Conservation (phyloP, 257 asterid genomes). For the Ballota nigra region DNA sequence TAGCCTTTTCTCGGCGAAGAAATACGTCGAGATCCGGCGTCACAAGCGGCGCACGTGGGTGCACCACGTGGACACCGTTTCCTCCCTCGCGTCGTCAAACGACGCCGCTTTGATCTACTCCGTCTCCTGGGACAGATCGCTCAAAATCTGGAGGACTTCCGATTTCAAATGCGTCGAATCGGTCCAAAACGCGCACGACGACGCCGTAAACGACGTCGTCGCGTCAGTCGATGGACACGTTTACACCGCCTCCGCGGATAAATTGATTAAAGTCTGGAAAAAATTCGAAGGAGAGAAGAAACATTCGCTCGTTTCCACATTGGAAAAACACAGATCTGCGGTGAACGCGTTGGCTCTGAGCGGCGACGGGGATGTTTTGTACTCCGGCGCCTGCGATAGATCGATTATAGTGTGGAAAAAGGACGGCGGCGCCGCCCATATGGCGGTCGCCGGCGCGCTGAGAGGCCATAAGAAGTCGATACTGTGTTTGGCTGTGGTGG, state of each 20-base stretch:
- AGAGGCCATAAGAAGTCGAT: constrained; percentile 74
- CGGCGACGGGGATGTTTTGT: constrained; percentile 50
- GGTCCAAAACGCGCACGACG: constrained; percentile 65
- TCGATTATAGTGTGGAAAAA: constrained; percentile 75
- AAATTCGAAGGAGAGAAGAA: constrained; percentile 28
- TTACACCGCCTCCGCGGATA: constrained; percentile 81
- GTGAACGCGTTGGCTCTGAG: constrained; percentile 79
- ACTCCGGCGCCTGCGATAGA: constrained; percentile 87
- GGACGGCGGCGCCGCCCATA: constrained; percentile 25
- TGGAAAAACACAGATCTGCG: constrained; percentile 69
- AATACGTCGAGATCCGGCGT: constrained; percentile 60
- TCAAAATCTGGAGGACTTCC: constrained; percentile 73
- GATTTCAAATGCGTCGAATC: constrained; percentile 73
- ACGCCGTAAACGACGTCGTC: constrained; percentile 71
- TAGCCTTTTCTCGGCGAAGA: constrained; percentile 45
- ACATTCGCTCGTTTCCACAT: constrained; percentile 36
- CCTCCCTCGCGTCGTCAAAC: constrained; percentile 49
- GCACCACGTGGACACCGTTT: constrained; percentile 71
- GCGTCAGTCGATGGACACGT: constrained; percentile 40
- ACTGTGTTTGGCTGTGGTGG: constrained; percentile 56
- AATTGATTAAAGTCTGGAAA: constrained; percentile 59
- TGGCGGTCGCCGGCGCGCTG: constrained; percentile 64
- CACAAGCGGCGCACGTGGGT: constrained; percentile 75
- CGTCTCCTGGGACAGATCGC: constrained; percentile 76
- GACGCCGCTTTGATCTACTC: constrained; percentile 60